A percentile compares a stretch with the other conserved stretches of the same genome.
Conservation (phyloP, 805 yeast species). For the Hanseniaspora singularis region DNA sequence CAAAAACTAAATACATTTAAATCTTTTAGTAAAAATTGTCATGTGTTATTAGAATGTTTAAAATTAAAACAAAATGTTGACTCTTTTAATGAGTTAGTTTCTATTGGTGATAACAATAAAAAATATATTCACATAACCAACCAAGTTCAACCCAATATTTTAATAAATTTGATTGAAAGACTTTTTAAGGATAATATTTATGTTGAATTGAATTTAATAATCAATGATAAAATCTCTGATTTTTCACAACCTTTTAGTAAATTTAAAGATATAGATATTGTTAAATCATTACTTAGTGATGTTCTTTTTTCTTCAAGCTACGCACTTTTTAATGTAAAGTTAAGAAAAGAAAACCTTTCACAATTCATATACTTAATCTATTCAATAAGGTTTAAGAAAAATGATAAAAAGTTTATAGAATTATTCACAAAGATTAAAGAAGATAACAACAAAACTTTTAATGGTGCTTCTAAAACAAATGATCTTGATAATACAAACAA, state of each 20-base stretch:
- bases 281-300: constrained; percentile 6
- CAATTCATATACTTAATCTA: constrained; percentile 1
- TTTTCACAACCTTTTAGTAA: constrained; percentile 5
- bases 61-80: not conserved
- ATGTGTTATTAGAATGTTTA: not conserved
- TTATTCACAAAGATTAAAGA: not conserved
- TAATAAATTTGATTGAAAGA: not conserved
- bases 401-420: not conserved
- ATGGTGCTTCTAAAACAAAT: too few species aligned
- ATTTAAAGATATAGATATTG: constrained; percentile 1
- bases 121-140: not conserved
- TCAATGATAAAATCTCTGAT: not conserved
- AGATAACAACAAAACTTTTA: not conserved
- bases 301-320: not conserved
- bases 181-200: not conserved
- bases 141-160: not conserved
- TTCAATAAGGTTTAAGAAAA: constrained; percentile 1
- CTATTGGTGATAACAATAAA: not conserved
- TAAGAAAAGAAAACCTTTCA: not conserved
- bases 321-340: constrained; percentile 1
- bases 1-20: constrained; percentile 1
- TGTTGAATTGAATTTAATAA: not conserved
- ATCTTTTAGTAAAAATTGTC: not conserved
- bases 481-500: too few species aligned
- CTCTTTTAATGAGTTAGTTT: not conserved